Base-by-base conservation (phyloP, 495 filamentous ascomycete genomes). In the Peziza echinospora region DNA sequence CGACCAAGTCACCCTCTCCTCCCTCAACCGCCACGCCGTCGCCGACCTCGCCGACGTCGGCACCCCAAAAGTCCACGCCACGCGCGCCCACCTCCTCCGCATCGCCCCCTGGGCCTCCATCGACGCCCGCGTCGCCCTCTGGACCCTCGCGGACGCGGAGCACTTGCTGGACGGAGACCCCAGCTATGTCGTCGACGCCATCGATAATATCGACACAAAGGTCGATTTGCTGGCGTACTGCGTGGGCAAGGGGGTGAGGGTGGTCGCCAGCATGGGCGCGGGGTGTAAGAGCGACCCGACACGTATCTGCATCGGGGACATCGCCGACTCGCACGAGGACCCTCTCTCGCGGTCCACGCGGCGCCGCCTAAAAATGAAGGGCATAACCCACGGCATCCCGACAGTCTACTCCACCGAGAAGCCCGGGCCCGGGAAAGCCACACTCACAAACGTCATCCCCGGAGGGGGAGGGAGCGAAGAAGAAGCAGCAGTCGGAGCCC, bases 261-360 rank as follows among this genome's bases (percentile, higher is more conserved):
- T 97, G 5, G 81, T 99, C 47, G 85, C 83, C 8, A 84, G 84
- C 5, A 99, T 96, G 89, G 89, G 89, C 1, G 89, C 89, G 1
- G 89, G 86, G 1, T 96, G 87, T 62, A 99, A 99, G 66, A 86
- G 82, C 10, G 89, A 99, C 56, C 91, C 91, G 2, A 93, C 87
- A 1, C 52, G 56, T 21, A 46, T 58, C 45, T 26, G 24, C 54
- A 79, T 96, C 19, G 84, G 84, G 17, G 89, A 99, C 56, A 94
- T 99, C 51, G 85, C 82, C 2, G 69, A 75, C 3, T 89, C 80
- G 53, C 80, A 77, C 0, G 89, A 96, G 52, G 89, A 99, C 52
- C 83, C 81, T 11, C 71, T 99, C 2, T 93, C 84, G 21, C 73
- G 84, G 56, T 74, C 75, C 23, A 93, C 85, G 4, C 71, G 89